phyloP scores from a whole-genome alignment of 495 filamentous ascomycete genomes.

The Annulohypoxylon stygium region DNA sequence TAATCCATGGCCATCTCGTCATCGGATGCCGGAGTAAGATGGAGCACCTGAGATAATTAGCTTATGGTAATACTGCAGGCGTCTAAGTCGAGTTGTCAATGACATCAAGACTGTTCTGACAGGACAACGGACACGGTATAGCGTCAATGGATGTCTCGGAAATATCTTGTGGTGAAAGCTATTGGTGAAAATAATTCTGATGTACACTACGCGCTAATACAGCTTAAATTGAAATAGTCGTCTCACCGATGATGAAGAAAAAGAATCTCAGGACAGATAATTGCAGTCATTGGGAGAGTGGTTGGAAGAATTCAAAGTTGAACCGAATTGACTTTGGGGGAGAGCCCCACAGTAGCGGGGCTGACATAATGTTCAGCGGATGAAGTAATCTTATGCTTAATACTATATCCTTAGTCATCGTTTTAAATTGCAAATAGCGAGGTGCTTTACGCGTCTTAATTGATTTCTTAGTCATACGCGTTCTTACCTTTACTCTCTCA shows the following conservation, averaged over 20 bases:
- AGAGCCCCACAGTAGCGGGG: background rate
- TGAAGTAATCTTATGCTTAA: background rate
- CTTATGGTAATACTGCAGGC: background rate
- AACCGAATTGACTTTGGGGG: slow-evolving; percentile 3
- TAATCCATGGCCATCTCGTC: slow-evolving; percentile 11
- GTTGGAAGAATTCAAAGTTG: background rate
- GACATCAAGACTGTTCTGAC: slow-evolving; percentile 32
- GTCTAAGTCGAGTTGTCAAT: slow-evolving; percentile 8
- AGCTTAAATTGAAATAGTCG: background rate
- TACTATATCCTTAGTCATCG: background rate
- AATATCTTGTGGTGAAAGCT: background rate
- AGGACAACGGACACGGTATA: background rate
- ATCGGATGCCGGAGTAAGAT: slow-evolving; percentile 20
- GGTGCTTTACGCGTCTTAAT: slow-evolving; percentile 24
- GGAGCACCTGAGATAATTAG: background rate
- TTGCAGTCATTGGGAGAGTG: background rate
- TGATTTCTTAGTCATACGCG: slow-evolving; percentile 32
- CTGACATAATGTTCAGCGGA: background rate
- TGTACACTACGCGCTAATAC: background rate
- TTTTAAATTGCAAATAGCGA: slow-evolving; percentile 3
- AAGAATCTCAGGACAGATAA: background rate
- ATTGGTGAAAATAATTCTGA: background rate
- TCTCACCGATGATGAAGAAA: background rate
- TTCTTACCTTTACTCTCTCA: background rate
- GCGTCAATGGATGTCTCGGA: slow-evolving; percentile 15